Base-by-base conservation (phyloP, 352 stramenopile species). In the Phytophthora ramorum region DNA sequence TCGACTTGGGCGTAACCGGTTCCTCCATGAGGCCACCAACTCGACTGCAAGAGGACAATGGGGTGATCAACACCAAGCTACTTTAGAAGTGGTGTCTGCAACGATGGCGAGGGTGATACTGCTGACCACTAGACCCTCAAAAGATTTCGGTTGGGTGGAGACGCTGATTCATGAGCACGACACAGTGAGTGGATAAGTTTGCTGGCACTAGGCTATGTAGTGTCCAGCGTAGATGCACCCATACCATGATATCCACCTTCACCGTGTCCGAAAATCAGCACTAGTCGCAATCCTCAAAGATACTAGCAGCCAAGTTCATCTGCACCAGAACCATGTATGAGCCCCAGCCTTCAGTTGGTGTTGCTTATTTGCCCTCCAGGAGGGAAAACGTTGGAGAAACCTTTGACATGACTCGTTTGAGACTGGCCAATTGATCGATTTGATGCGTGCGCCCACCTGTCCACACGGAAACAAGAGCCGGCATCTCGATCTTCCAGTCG, bases 11-110 rank as follows among this genome's bases (percentile, higher is more conserved):
- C 1, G 53, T 61, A 10, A 37, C 17, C n/a, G 40, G 53, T n/a
- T 52, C 53, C 7, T 61, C 53, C 22, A 59, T 43, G n/a, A 55
- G 17, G 17, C 28, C 19, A n/a, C n/a, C n/a, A n/a, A n/a, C n/a
- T n/a, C 22, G 22, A 3, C 22, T 5, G 3, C 14, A 16, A 4
- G 14, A 38, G 10, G 34, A 16, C 34, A n/a, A 19, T 8, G 28
- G 20, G 30, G 28, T 43, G 26, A 30, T 55, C 30, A 13, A 28
- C 9, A 24, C 3, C n/a, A 17, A 7, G 48, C 10, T 7, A 26
- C n/a, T 43, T 41, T 22, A 7, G 8, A 55, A 55, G 30, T 54
- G 47, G 43, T 12, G 19, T 34, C 10, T 22, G 14, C 20, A 32
- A 32, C 28, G 30, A 37, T 14, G 32, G 34, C 34, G 10, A 37